Percentiles rank a stretch among this genome's conserved stretches.
Evolutionary conservation across 2,329 filamentous ascomycete genomes (phyloP).

Genomic region (Trichoderma afroharzianum): DNA sequence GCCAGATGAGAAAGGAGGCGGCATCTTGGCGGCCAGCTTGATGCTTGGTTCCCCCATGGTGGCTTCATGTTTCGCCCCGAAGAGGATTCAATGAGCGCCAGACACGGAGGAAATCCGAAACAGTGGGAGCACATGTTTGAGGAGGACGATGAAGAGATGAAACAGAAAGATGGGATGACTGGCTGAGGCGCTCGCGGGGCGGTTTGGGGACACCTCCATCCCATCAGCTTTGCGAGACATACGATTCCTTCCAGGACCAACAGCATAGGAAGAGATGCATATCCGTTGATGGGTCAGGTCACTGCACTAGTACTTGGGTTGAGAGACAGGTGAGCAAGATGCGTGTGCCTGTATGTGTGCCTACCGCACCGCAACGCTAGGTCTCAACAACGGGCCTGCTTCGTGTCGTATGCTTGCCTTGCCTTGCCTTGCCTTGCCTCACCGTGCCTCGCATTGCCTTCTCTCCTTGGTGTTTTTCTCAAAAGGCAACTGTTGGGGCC

Average conservation of each 20-base stretch:
- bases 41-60: neutral
- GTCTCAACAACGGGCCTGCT: neutral
- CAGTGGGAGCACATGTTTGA: neutral
- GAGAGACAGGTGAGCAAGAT: neutral
- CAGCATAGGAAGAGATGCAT: neutral
- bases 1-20: neutral
- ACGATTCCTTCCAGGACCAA: neutral
- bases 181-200: neutral
- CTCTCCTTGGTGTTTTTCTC: neutral
- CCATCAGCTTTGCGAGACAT: neutral
- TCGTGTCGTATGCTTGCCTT: neutral
- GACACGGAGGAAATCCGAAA: neutral
- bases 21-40: neutral
- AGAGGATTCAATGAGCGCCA: neutral
- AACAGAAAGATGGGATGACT: constrained; percentile 2
- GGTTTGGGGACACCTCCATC: neutral
- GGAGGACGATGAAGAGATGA: neutral
- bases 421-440: neutral
- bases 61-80: neutral
- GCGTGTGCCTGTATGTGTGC: neutral
- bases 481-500: neutral
- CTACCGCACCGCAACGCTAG: neutral
- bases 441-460: neutral
- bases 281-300: neutral
- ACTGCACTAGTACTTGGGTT: neutral